Percentiles rank a stretch among this genome's conserved stretches.
These are phyloP conservation scores for Zoysia pacifica DNA, from an alignment of 176 grass and related monocot genomes.

Conservation along the genomic window DNA sequence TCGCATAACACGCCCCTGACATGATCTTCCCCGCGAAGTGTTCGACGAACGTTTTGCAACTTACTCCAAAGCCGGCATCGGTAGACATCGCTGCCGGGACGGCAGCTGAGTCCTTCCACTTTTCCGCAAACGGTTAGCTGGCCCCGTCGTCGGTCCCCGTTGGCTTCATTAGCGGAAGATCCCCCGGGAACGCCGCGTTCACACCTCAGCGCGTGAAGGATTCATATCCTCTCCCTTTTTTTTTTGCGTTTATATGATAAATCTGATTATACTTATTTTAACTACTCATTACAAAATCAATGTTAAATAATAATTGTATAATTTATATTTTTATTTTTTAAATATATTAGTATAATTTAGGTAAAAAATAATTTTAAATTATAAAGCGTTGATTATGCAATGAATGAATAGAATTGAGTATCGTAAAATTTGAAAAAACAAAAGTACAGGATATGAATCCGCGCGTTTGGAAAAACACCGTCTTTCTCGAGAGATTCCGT, in stretches of 20 bases:
- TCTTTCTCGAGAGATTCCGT: constrained; percentile 22
- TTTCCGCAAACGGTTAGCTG: not conserved
- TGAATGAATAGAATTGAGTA: no score
- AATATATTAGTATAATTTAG: no score
- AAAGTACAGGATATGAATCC: no score
- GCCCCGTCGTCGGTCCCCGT: not conserved
- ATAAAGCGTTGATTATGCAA: no score
- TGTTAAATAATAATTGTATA: no score
- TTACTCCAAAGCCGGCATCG: not conserved
- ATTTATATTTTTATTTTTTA: no score
- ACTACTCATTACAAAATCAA: no score
- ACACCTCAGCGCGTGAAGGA: not conserved
- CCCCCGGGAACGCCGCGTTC: constrained; percentile 36
- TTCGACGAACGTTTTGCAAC: not conserved
- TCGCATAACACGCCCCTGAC: not conserved
- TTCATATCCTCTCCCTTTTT: not conserved
- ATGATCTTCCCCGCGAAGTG: constrained; percentile 10
- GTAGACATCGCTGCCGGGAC: not conserved
- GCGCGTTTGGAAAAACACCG: constrained; percentile 5
- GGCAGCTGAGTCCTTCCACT: not conserved
- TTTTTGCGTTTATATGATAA: no score
- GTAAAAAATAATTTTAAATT: no score
- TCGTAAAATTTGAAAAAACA: no score
- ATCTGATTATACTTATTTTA: no score
- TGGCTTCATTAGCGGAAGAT: constrained; percentile 26